Evolutionary conservation across 73 alveolate species (phyloP).

Genomic region (Symbiodinium pilosum): DNA sequence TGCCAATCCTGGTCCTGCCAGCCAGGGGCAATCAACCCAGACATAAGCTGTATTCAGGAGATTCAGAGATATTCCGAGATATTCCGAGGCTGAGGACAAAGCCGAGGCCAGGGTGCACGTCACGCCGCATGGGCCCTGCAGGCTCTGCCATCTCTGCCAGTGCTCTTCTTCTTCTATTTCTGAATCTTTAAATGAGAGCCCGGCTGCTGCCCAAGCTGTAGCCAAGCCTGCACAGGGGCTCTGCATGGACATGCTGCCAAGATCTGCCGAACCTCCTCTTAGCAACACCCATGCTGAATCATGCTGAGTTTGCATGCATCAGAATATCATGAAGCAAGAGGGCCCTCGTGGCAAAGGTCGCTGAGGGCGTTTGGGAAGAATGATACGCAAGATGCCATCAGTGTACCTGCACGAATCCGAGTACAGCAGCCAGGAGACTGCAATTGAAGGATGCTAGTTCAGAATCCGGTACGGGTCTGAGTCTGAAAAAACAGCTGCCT

Average conservation of each 20-base stretch:
- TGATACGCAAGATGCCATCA: conserved; percentile 42
- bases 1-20: conserved; percentile 33
- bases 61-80: too few relatives aligned
- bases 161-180: too few relatives aligned
- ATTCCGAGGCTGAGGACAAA: neutral
- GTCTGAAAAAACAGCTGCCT: too few relatives aligned
- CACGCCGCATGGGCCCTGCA: neutral
- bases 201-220: conserved; percentile 6
- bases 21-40: neutral
- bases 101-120: neutral
- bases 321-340: neutral
- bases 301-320: neutral
- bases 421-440: too few relatives aligned
- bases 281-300: too few relatives aligned
- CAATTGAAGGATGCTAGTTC: too few relatives aligned
- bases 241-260: neutral
- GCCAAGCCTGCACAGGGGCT: neutral
- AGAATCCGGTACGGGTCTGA: too few relatives aligned
- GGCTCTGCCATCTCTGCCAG: too few relatives aligned
- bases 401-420: conserved; percentile 34
- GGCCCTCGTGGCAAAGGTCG: neutral
- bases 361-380: conserved; percentile 28
- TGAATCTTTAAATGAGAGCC: too few relatives aligned
- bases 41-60: too few relatives aligned
- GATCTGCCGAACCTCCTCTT: too few relatives aligned